Percentiles rank a stretch among this genome's conserved stretches.
These are phyloP conservation scores for Fraxinus floribunda DNA, from an alignment of 305 asterid species.

Conservation along the genomic window DNA sequence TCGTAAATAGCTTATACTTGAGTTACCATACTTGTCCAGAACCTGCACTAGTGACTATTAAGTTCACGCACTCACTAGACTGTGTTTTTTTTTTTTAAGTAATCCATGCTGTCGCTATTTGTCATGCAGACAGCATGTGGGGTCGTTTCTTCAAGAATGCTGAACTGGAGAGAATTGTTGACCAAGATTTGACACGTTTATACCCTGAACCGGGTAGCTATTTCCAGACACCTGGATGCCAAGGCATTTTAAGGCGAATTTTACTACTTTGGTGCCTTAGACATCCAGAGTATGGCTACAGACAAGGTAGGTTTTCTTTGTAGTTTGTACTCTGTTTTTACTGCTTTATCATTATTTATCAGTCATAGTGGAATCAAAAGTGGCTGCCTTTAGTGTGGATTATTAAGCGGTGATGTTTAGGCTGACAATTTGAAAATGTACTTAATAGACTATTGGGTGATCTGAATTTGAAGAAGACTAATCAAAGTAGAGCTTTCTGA, in stretches of 20 bases:
- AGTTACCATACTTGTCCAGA: background rate
- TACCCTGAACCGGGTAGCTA: constrained; percentile 95
- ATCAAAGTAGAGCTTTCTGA: background rate
- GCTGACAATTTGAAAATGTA: constrained; percentile 9
- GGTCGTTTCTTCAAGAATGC: constrained; percentile 20
- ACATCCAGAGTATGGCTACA: constrained; percentile 78
- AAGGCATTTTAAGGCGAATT: constrained; percentile 78
- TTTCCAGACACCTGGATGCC: constrained; percentile 85
- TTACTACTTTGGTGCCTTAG: constrained; percentile 89
- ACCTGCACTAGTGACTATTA: background rate
- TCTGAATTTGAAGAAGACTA: background rate
- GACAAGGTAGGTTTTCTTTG: constrained; percentile 59
- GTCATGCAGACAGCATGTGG: constrained; percentile 8
- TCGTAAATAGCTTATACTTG: background rate
- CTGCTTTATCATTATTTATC: constrained; percentile 9
- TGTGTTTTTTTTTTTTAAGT: background rate
- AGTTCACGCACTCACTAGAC: background rate
- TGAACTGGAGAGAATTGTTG: constrained; percentile 71
- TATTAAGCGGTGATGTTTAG: background rate
- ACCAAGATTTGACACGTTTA: constrained; percentile 90
- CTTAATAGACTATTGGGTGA: background rate
- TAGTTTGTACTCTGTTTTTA: background rate
- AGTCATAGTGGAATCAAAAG: background rate
- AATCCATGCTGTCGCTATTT: background rate
- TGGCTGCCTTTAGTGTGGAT: background rate